These are phyloP conservation scores for Hypoxylon rubiginosum DNA, from an alignment of 2,329 filamentous ascomycete species.

Conservation along the genomic window DNA sequence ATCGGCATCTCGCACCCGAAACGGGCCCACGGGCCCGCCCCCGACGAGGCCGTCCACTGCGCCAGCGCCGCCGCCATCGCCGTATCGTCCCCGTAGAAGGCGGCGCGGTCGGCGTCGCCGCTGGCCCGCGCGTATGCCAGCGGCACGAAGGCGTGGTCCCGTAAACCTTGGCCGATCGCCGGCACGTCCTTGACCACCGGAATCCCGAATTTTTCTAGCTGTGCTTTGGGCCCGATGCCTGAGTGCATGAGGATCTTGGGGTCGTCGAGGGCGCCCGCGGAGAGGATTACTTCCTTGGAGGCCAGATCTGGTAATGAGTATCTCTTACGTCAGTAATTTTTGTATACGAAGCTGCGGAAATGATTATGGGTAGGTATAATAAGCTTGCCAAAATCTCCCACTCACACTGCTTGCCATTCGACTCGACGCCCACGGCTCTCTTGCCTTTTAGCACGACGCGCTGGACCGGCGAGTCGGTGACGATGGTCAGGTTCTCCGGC, in stretches of 20 bases:
- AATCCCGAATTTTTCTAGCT: conserved; percentile 54
- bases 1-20: conserved; percentile 57
- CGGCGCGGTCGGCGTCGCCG: conserved; percentile 58
- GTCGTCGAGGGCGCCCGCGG: conserved; percentile 57
- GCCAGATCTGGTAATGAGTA: conserved; percentile 46
- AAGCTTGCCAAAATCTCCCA: conserved; percentile 1
- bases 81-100: conserved; percentile 60
- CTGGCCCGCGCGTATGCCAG: conserved; percentile 57
- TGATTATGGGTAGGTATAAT: background rate
- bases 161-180: conserved; percentile 57
- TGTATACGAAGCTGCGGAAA: background rate
- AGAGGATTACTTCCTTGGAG: conserved; percentile 60
- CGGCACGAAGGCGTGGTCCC: conserved; percentile 57
- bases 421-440: conserved; percentile 61
- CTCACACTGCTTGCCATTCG: conserved; percentile 57
- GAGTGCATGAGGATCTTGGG: conserved; percentile 62
- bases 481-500: conserved; percentile 66
- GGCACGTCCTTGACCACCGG: conserved; percentile 54
- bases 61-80: conserved; percentile 60
- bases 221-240: conserved; percentile 56
- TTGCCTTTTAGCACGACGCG: conserved; percentile 62
- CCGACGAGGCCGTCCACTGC: conserved; percentile 62
- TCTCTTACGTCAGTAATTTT: background rate
- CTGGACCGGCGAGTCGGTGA: conserved; percentile 63
- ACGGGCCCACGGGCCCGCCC: conserved; percentile 57